phyloP scores from a whole-genome alignment of 2,329 filamentous ascomycete genomes.

The Nothophoma quercina region DNA sequence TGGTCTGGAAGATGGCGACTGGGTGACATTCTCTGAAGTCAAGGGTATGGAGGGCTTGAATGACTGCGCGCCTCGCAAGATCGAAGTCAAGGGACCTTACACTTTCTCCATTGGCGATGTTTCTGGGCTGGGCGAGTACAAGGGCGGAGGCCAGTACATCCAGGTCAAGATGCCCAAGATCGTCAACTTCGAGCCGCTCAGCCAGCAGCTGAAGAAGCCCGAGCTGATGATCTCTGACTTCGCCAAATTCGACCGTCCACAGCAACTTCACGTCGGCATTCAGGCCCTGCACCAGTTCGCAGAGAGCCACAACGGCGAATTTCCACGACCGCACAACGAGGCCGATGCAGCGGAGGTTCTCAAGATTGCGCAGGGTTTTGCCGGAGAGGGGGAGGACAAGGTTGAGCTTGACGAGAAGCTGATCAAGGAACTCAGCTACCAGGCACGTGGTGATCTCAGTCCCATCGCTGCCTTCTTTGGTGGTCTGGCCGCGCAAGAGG shows the following conservation, averaged over 20 bases:
- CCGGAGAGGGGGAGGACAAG: slow-evolving; percentile 71
- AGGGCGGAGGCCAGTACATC: slow-evolving; percentile 86
- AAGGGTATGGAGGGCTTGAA: slow-evolving; percentile 93
- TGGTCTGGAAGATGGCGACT: slow-evolving; percentile 95
- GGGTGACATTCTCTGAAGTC: slow-evolving; percentile 91
- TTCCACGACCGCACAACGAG: slow-evolving; percentile 85
- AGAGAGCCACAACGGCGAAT: slow-evolving; percentile 71
- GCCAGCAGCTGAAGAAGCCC: slow-evolving; percentile 80
- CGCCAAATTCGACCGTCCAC: slow-evolving; percentile 95
- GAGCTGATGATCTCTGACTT: slow-evolving; percentile 94
- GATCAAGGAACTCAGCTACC: slow-evolving; percentile 90
- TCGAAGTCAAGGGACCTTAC: slow-evolving; percentile 92
- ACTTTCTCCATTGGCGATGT: slow-evolving; percentile 98
- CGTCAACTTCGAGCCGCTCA: slow-evolving; percentile 85
- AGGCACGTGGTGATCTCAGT: slow-evolving; percentile 87
- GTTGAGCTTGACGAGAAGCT: slow-evolving; percentile 91
- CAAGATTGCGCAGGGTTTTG: slow-evolving; percentile 76
- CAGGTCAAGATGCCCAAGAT: slow-evolving; percentile 99
- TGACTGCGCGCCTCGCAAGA: slow-evolving; percentile 81
- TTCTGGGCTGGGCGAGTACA: slow-evolving; percentile 83
- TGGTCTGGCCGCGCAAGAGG: slow-evolving; percentile 90
- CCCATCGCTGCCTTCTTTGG: slow-evolving; percentile 96
- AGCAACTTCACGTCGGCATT: slow-evolving; percentile 89
- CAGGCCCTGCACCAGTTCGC: slow-evolving; percentile 90
- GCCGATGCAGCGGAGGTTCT: slow-evolving; percentile 81